Evolutionary conservation across 2,329 filamentous ascomycete species (phyloP), one percentile per base, ranked within the genome.

Genomic region (Talaromyces sp.): DNA sequence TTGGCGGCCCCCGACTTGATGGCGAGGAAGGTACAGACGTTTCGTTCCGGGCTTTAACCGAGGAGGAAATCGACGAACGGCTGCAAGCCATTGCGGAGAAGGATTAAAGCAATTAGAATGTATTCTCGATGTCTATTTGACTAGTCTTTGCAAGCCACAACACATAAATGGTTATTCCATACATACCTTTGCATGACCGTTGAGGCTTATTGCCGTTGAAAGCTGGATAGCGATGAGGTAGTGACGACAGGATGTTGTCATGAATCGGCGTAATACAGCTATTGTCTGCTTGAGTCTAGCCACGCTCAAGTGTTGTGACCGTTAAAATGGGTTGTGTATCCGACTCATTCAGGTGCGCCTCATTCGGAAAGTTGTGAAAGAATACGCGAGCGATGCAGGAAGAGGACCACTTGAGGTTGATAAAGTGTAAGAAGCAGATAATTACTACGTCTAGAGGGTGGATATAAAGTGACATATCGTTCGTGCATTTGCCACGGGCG

Each of bases 81-180:
- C 87, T 99, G 83, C 93, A 98, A 82, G 93, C 94, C 64, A 99
- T 99, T 79, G 93, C 93, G 66, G 95, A 99, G 85, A 98, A 97
- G 87, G 95, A 99, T 82, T 99, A 86, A 57, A 63, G 48, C 57
- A 56, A 63, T 64, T 48, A 60, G 31, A 37, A 56, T 56, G 52
- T 56, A 37, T 22, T 56, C 52, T 56, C 33, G 37, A 22, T 19
- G 39, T 6, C 52, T 14, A 56, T 56, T 37, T 37, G 52, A 22
- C 52, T 37, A 56, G n/a, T 37, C 33, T 37, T 37, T 56, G 31
- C 33, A 22, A 56, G 52, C 52, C 52, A 56, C 52, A 56, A 22
- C 33, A 56, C 27, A 52, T 33, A 52, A 37, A 56, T 6, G 14
- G 31, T 24, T 16, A 8, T 19, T 37, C 33, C 52, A 37, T 5